Base-by-base conservation (phyloP, 2,329 filamentous ascomycete genomes). In the Cordyceps tenuipes region DNA sequence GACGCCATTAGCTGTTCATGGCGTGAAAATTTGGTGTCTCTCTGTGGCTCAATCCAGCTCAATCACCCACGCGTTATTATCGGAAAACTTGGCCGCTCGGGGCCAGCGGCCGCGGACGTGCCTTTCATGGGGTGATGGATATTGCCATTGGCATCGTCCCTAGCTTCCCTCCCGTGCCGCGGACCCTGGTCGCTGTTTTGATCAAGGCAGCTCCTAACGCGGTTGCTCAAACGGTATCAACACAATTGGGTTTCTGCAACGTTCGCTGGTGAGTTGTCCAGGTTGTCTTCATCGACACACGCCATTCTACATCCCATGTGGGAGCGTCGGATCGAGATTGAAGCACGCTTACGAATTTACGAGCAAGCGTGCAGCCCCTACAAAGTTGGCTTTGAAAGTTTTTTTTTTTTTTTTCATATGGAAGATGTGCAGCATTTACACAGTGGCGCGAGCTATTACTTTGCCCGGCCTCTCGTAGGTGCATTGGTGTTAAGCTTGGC, bases 381-480 rank as follows among this genome's bases (percentile, higher is more conserved):
- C 39, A 55, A 44, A 55, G 41, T 26, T 55, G 46, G 41, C 15
- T 34, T 34, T 26, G 19, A 48, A 56, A 57, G 31, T 15, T 31
- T n/a, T n/a, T n/a, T n/a, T n/a, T n/a, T 29, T 8, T 48, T n/a
- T 19, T 36, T n/a, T 15, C 53, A 47, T 34, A 29, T n/a, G 19
- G 15, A 41, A 10, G 41, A n/a, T 21, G 23, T 13, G n/a, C 15
- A 23, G 31, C 8, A 36, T 46, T 29, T 26, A 48, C 29, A 12
- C 21, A 31, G 44, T 57, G 44, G 44, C 54, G 54, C 34, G 19
- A 34, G 43, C 43, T 23, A 39, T 43, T 36, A 56, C 44, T 9
- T 31, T 29, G 43, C 29, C 26, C 55, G 50, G 55, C 55, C 55
- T 49, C 53, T 56, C 55, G 46, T 57, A 43, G 39, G n/a, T 57